Conservation (phyloP, 2,329 filamentous ascomycete genomes). For the Calonectria crousiana region DNA sequence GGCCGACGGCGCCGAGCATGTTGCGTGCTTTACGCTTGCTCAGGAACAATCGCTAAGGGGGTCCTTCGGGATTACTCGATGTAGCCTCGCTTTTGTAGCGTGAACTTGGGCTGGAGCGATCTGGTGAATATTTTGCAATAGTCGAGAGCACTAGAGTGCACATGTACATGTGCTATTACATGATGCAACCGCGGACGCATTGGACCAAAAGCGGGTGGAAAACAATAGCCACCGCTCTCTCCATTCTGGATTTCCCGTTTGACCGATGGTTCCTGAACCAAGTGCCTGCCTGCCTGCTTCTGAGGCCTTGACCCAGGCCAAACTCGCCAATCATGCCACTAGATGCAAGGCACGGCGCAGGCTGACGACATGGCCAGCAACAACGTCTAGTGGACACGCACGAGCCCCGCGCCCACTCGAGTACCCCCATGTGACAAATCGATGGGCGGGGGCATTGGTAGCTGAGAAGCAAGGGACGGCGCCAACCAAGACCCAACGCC, state of each 20-base stretch:
- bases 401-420: constrained; percentile 39
- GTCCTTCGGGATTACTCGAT: neutral
- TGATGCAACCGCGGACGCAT: neutral
- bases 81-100: neutral
- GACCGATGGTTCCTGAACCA: constrained; percentile 40
- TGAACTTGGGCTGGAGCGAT: neutral
- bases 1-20: constrained; percentile 10
- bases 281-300: constrained; percentile 31
- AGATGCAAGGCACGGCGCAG: constrained; percentile 46
- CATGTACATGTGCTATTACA: neutral
- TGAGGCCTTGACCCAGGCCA: constrained; percentile 33
- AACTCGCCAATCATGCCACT: constrained; percentile 43
- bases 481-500: constrained; percentile 15
- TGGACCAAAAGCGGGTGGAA: neutral
- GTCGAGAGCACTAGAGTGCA: neutral
- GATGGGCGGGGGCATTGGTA: constrained; percentile 36
- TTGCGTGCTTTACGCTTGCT: constrained; percentile 12
- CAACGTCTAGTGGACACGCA: constrained; percentile 34
- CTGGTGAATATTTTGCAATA: neutral
- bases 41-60: neutral
- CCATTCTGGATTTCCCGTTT: constrained; percentile 29
- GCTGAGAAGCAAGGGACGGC: constrained; percentile 42
- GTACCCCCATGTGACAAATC: constrained; percentile 43
- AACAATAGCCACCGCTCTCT: constrained; percentile 10
- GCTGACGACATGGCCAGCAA: constrained; percentile 42